Evolutionary conservation across 2,329 filamentous ascomycete genomes (phyloP), one percentile per base, ranked within the genome.

Genomic region (Ophiostoma sp.): DNA sequence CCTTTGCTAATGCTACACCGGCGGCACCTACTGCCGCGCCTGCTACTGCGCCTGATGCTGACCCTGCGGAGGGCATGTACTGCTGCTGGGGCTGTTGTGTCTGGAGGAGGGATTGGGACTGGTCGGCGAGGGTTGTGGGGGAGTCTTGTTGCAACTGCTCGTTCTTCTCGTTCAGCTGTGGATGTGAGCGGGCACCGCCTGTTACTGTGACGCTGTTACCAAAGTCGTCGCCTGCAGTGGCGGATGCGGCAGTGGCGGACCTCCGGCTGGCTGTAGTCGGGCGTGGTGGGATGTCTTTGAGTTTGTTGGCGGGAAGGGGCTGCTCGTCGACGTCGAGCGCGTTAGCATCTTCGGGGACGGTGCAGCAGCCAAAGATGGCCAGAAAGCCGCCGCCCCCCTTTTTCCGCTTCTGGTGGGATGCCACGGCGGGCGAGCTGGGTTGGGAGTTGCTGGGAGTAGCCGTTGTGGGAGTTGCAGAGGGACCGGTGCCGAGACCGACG

Each of bases 301-400:
- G 78, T 79, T 86, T 85, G 75, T 84, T 87, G 64, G 75, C 76
- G 45, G 79, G 78, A 45, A 86, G 79, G 52, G 85, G 82, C 69
- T 85, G 80, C 69, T 84, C 82, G 66, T 82, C 82, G 68, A 79
- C 81, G 64, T 85, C 82, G 65, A 85, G 78, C 5, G 78, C 75
- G 71, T 85, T 84, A 16, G 83, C 82, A 71, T 85, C 82, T 71
- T 89, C 87, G 65, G 87, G 86, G 55, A 86, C 82, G 68, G 81
- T 83, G 76, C 89, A 91, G 79, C 89, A 92, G 70, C 84, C 86
- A 69, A 92, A 81, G 67, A 91, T 83, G 38, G 85, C 80, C 47
- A 87, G 76, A 63, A 87, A 76, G 63, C 71, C 68, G 38, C 70
- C 83, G 67, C 79, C 81, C 75, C 81, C 82, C 76, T 84, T 84